phyloP scores from a whole-genome alignment of 495 filamentous ascomycete genomes.

The Aspergillus egyptiacus region DNA sequence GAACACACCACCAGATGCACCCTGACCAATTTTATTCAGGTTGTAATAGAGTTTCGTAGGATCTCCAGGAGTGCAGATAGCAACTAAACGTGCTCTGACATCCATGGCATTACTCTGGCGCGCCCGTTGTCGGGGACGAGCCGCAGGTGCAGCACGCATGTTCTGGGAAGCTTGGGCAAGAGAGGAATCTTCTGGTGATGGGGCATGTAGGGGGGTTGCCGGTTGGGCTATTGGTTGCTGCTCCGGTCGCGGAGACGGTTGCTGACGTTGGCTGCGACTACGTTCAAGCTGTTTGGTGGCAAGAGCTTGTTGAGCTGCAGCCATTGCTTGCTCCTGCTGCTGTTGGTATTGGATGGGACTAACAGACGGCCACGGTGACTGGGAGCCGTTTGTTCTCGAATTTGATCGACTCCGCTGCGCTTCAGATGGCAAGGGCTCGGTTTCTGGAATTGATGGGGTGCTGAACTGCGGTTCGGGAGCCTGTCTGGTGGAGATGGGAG shows the following conservation, averaged over 20 bases:
- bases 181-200: slow-evolving; percentile 23
- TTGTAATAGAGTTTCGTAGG: slow-evolving; percentile 80
- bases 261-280: slow-evolving; percentile 62
- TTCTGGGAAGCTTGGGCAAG: slow-evolving; percentile 49
- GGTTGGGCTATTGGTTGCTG: slow-evolving; percentile 25
- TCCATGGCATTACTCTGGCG: slow-evolving; percentile 73
- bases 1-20: slow-evolving; percentile 92
- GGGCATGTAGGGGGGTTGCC: slow-evolving; percentile 17
- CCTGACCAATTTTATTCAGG: slow-evolving; percentile 93
- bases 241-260: slow-evolving; percentile 26
- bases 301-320: slow-evolving; percentile 64
- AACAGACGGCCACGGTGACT: slow-evolving; percentile 25
- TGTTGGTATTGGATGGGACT: slow-evolving; percentile 66
- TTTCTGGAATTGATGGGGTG: slow-evolving; percentile 39
- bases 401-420: slow-evolving; percentile 39
- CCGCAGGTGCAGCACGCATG: slow-evolving; percentile 50
- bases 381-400: slow-evolving; percentile 36
- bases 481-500: slow-evolving; percentile 15
- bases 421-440: slow-evolving; percentile 52
- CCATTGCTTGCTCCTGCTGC: slow-evolving; percentile 76
- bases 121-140: slow-evolving; percentile 68
- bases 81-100: slow-evolving; percentile 72
- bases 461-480: slow-evolving; percentile 25
- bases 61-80: slow-evolving; percentile 84
- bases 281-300: slow-evolving; percentile 51